Conservation (phyloP, 2,329 filamentous ascomycete genomes). For the Penicillium sp. region DNA sequence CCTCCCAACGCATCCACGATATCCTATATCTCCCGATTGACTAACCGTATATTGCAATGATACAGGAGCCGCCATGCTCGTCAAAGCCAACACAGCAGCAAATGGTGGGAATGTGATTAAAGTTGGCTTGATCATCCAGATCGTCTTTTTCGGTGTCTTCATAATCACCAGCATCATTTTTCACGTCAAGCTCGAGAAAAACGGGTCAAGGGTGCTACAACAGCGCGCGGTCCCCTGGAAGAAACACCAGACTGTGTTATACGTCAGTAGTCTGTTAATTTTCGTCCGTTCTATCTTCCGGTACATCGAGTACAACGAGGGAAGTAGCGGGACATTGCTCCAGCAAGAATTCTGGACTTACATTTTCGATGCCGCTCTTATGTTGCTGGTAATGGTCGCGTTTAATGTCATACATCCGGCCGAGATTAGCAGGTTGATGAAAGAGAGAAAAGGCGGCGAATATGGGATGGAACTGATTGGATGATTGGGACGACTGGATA, state of each 20-base stretch:
- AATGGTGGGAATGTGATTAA: neutral
- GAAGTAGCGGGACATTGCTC: neutral
- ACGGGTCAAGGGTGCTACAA: neutral
- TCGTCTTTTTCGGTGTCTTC: neutral
- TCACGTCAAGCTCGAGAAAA: neutral
- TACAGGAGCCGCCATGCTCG: neutral
- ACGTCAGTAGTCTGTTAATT: neutral
- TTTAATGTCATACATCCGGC: neutral
- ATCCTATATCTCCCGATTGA: too few relatives aligned
- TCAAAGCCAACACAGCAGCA: neutral
- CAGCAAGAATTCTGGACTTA: neutral
- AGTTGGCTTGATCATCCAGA: neutral
- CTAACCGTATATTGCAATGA: neutral
- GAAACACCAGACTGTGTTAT: neutral
- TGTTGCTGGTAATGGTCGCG: neutral
- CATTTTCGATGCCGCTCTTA: neutral
- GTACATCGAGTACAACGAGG: conserved; percentile 1
- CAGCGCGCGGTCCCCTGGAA: neutral
- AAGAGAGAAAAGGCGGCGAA: neutral
- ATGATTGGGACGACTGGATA: neutral
- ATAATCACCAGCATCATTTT: neutral
- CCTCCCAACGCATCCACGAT: too few relatives aligned
- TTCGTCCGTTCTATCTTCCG: neutral
- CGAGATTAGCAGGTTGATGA: neutral
- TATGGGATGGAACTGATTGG: neutral